Evolutionary conservation across 1,284 basidiomycete genomes (phyloP).

Genomic region (Omphalotus olearius): DNA sequence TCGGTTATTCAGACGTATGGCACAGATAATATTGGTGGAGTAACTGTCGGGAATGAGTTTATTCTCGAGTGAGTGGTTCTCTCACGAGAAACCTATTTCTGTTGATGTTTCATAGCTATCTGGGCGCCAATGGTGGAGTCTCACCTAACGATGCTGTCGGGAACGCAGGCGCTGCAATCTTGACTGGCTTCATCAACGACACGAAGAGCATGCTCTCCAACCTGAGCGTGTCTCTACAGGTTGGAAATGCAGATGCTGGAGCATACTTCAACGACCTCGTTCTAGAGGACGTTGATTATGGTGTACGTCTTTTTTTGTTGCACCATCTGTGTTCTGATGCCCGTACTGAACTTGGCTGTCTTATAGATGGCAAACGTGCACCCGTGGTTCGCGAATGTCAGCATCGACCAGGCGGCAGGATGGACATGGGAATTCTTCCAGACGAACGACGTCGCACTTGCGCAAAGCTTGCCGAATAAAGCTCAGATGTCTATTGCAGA

Average conservation of each 20-base stretch:
- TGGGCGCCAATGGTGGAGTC: conserved; percentile 29
- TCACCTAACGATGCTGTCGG: conserved; percentile 42
- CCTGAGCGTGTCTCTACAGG: conserved; percentile 44
- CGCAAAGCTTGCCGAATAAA: conserved; percentile 23
- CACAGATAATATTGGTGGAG: conserved; percentile 58
- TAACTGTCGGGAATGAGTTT: conserved; percentile 67
- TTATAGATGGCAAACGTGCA: conserved; percentile 18
- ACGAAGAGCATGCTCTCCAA: conserved; percentile 41
- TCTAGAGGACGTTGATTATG: conserved; percentile 60
- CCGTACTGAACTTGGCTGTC: neutral
- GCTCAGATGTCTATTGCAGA: conserved; percentile 35
- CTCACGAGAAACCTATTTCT: neutral
- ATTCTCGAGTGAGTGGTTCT: conserved; percentile 47
- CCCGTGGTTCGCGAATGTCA: conserved; percentile 19
- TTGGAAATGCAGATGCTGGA: conserved; percentile 81
- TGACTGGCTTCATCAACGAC: conserved; percentile 35
- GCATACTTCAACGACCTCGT: conserved; percentile 63
- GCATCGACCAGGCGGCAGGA: conserved; percentile 20
- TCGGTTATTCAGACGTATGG: conserved; percentile 17
- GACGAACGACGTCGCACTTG: conserved; percentile 22
- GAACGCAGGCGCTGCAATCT: conserved; percentile 20
- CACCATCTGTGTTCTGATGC: neutral
- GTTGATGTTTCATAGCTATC: conserved; percentile 29
- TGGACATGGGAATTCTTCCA: conserved; percentile 30
- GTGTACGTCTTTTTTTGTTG: conserved; percentile 28